Conservation (phyloP, 1,284 basidiomycete genomes). For the Trichosporon ovoides region DNA sequence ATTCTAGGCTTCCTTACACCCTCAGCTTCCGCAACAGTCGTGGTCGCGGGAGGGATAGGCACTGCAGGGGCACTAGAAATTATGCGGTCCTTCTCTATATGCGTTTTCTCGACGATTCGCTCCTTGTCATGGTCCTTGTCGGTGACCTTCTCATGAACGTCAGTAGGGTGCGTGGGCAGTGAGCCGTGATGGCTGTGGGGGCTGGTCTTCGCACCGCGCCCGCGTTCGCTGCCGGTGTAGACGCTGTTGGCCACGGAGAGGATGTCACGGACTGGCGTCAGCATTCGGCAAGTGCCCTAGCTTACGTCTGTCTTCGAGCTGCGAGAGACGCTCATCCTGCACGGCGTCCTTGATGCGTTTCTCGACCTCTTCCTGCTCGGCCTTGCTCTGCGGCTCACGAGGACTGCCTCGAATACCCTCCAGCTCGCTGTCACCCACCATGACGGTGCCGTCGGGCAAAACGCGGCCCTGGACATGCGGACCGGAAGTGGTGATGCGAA, state of each 20-base stretch:
- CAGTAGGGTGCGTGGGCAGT: too few relatives aligned
- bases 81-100: neutral
- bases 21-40: conserved; percentile 25
- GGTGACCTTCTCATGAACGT: neutral
- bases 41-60: conserved; percentile 32
- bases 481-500: conserved; percentile 18
- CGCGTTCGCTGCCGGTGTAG: neutral
- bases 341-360: conserved; percentile 33
- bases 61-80: conserved; percentile 28
- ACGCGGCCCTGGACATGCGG: conserved; percentile 36
- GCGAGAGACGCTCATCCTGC: conserved; percentile 37
- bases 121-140: conserved; percentile 1
- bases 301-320: conserved; percentile 40
- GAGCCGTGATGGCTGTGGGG: neutral
- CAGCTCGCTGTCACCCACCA: conserved; percentile 41
- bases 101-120: neutral
- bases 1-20: conserved; percentile 15
- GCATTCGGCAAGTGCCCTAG: neutral
- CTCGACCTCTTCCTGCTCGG: conserved; percentile 17
- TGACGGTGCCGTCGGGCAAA: conserved; percentile 42
- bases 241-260: neutral
- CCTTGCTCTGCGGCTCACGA: conserved; percentile 20
- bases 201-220: neutral
- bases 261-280: conserved; percentile 6
- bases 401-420: conserved; percentile 40